Evolutionary conservation across 129 eudicot genomes (phyloP), one percentile per base, ranked within the genome.

Genomic region (Cynara cardunculus): DNA sequence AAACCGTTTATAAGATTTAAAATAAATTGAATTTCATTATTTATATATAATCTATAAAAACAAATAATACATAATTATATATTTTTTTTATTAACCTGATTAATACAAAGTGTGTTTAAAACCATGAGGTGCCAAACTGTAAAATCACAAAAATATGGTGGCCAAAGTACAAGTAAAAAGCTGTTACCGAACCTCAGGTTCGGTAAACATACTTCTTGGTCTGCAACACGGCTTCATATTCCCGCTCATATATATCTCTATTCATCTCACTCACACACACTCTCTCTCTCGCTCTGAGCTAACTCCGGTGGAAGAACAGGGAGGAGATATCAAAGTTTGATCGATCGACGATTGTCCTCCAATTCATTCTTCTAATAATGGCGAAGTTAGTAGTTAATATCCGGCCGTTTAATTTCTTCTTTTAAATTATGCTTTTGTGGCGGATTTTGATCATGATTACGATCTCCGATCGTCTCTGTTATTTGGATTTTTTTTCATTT

Each of bases 131-230:
- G 19, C n/a, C 0, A 78, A 3, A 26, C 16, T 1, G 14, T n/a
- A 27, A 13, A 46, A 13, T 7, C 25, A 62, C 25, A 22, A 62
- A 62, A 62, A 26, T 7, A 19, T 21, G 13, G 27, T 62, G 68
- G 68, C 27, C 13, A 64, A 64, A 64, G 3, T 19, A 28, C 8
- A 21, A 64, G 18, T 0, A 69, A 27, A 1, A 69, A 27, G 3
- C 59, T 19, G 37, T 46, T 75, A 2, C 81, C 72, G 62, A 82
- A 75, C 72, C 71, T 75, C 3, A 82, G 85, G 81, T 32, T 82
- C 72, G 76, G 81, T 18, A 19, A 46, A 67, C 76, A 32, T 27
- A 49, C 76, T 76, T 75, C 53, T 75, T 31, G 76, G 19, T 49
- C 16, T 53, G 35, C 22, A 53, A 82, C 76, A 70, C 71, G 81